Percentiles rank a stretch among this genome's conserved stretches.
Conservation (phyloP, 2,329 filamentous ascomycete species). For the Achaetomium macrosporum region DNA sequence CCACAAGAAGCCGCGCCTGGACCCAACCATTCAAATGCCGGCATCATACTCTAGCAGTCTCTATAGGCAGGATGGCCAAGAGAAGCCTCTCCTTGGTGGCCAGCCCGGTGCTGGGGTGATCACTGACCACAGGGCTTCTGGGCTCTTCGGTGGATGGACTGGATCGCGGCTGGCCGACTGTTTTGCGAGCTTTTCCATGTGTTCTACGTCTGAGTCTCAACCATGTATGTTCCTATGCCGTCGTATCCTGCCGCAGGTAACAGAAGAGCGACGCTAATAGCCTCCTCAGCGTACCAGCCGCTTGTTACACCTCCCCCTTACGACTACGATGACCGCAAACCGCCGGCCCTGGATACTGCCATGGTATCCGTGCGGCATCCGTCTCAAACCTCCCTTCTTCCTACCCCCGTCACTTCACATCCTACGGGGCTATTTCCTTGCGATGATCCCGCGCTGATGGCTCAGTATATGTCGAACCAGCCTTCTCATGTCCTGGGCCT, state of each 20-base stretch:
- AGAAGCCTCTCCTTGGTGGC: slow-evolving; percentile 28
- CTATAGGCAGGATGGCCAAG: slow-evolving; percentile 26
- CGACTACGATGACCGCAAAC: slow-evolving; percentile 14
- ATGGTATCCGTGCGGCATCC: slow-evolving; percentile 21
- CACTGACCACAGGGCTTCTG: slow-evolving; percentile 14
- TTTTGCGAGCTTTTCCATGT: slow-evolving; percentile 31
- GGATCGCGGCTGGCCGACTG: slow-evolving; percentile 31
- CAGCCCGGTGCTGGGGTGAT: slow-evolving; percentile 19
- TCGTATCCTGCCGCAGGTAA: not conserved
- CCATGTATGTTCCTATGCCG: slow-evolving; percentile 29
- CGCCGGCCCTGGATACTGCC: slow-evolving; percentile 22
- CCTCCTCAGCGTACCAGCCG: slow-evolving; percentile 19
- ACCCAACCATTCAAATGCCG: slow-evolving; percentile 31
- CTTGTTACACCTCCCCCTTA: slow-evolving; percentile 29
- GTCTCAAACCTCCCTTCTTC: slow-evolving; percentile 14
- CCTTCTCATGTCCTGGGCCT: slow-evolving; percentile 25
- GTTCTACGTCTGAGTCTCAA: slow-evolving; percentile 31
- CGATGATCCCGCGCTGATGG: slow-evolving; percentile 27
- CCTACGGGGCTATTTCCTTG: slow-evolving; percentile 27
- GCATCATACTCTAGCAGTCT: slow-evolving; percentile 20
- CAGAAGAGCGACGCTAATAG: slow-evolving; percentile 9
- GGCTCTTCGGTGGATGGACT: slow-evolving; percentile 24
- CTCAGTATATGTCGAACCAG: slow-evolving; percentile 32
- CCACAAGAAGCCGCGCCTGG: slow-evolving; percentile 27
- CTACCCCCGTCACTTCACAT: slow-evolving; percentile 26